A percentile compares a stretch with the other conserved stretches of the same genome.
phyloP scores from a whole-genome alignment of 2,329 filamentous ascomycete genomes.

The Neoascochyta sp. region DNA sequence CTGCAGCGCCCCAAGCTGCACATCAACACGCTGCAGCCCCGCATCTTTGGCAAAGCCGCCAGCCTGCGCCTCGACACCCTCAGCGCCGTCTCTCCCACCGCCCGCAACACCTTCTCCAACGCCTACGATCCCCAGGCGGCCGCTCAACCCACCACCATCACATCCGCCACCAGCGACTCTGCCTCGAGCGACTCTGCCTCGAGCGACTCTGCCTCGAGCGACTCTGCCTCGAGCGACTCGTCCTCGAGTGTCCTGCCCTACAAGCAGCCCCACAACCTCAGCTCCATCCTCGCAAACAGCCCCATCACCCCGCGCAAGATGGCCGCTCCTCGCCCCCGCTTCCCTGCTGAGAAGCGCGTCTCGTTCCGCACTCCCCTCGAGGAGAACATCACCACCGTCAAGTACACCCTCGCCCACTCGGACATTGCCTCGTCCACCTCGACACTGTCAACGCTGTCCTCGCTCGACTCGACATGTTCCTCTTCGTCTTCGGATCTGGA shows the following conservation, averaged over 20 bases:
- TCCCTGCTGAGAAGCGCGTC: slow-evolving; percentile 57
- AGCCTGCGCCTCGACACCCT: slow-evolving; percentile 53
- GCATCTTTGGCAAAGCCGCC: slow-evolving; percentile 53
- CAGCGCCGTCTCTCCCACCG: slow-evolving; percentile 57
- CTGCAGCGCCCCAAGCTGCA: slow-evolving; percentile 55
- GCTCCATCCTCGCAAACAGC: slow-evolving; percentile 47
- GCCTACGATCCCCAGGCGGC: slow-evolving; percentile 45
- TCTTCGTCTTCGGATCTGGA: slow-evolving; percentile 10
- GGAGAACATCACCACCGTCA: slow-evolving; percentile 56
- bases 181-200: slow-evolving; percentile 29
- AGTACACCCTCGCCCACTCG: slow-evolving; percentile 54
- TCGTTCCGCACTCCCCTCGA: slow-evolving; percentile 54
- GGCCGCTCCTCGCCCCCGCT: slow-evolving; percentile 45
- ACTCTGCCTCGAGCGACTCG: slow-evolving; percentile 41
- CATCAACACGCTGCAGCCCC: slow-evolving; percentile 53
- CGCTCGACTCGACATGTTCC: slow-evolving; percentile 11
- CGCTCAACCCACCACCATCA: slow-evolving; percentile 5
- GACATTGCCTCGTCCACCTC: slow-evolving; percentile 49
- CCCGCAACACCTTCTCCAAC: slow-evolving; percentile 60
- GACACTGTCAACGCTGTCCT: slow-evolving; percentile 22
- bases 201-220: slow-evolving; percentile 41
- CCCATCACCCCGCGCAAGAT: slow-evolving; percentile 38
- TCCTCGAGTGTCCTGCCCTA: slow-evolving; percentile 41
- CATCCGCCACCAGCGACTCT: slow-evolving; percentile 22
- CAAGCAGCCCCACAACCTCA: slow-evolving; percentile 45